A percentile compares a stretch with the other conserved stretches of the same genome.
phyloP scores from a whole-genome alignment of 2,329 filamentous ascomycete genomes.

The Diaporthe vexans region DNA sequence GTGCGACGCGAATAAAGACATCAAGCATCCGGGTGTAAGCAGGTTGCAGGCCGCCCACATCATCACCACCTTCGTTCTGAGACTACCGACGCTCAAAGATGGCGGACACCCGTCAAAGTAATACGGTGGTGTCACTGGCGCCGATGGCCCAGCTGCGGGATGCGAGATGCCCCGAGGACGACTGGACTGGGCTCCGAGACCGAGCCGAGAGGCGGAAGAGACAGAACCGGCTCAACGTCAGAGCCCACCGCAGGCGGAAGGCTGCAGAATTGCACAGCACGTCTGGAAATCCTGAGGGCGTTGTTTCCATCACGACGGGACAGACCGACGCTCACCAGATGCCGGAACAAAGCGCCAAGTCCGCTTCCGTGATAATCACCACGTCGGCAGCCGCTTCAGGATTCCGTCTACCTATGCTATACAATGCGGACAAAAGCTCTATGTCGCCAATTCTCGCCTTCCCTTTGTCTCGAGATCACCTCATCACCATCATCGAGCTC shows the following conservation, averaged over 20 bases:
- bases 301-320: not conserved
- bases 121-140: not conserved
- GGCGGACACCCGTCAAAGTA: not conserved
- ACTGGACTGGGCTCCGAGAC: slow-evolving; percentile 53
- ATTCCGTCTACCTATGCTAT: not conserved
- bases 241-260: slow-evolving; percentile 51
- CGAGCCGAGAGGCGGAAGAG: slow-evolving; percentile 50
- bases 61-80: not conserved
- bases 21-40: slow-evolving; percentile 12
- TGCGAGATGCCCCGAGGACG: slow-evolving; percentile 46
- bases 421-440: not conserved
- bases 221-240: slow-evolving; percentile 54
- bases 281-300: not conserved
- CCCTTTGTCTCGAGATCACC: slow-evolving; percentile 48
- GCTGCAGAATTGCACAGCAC: slow-evolving; percentile 2
- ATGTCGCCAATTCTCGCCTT: slow-evolving; percentile 28
- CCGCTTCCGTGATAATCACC: not conserved
- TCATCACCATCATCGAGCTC: slow-evolving; percentile 54
- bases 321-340: not conserved
- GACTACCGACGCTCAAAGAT: not conserved
- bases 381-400: not conserved
- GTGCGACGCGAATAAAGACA: slow-evolving; percentile 2
- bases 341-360: not conserved
- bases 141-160: slow-evolving; percentile 26
- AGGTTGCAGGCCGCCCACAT: slow-evolving; percentile 1